Base-by-base conservation (phyloP, 495 filamentous ascomycete species). In the Aspergillus conjunctus region DNA sequence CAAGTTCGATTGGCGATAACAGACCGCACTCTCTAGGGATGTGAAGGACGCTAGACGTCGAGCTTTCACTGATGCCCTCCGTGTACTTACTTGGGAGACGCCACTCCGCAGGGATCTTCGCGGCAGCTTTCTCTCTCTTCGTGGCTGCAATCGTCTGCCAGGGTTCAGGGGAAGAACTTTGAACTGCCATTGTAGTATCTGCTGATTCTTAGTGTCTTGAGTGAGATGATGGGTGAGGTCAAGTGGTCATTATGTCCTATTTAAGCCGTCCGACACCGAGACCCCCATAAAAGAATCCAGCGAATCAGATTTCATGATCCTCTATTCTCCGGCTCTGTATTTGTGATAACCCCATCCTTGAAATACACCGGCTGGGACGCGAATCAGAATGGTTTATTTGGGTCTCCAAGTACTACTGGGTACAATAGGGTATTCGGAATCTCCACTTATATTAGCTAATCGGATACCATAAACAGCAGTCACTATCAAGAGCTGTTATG, bases 1-100 rank as follows among this genome's bases (percentile, higher is more conserved):
- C 66, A 12, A 85, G 58, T 59, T 88, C 84, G 17, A 64, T 39
- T 0, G 62, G 53, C 0, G 72, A 68, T 4, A 73, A 52, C 15
- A 75, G 31, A 0, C 66, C 66, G 33, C 75, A 61, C 9, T 55
- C 53, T 17, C 62, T 56, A 0, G 66, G 64, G 1, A 70, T 44
- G 37, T 65, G 11, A 15, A 63, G 46, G 11, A 61, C 50, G 5
- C 60, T 39, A 2, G 48, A 32, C 0, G 61, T 30, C 1, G 62
- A 18, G 0, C 58, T 51, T 9, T 51, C 43, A 15, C 22, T 61
- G 14, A 45, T 20, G 11, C 12, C 17, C 43, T 45, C 43, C 17
- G 4, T 45, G 17, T 45, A 45, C 17, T 45, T 45, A 20, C 11
- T 7, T 20, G 43, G 43, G 6, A 73, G 56, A 1, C 30, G 55